Evolutionary conservation across 345 rosid genomes (phyloP), one percentile per base, ranked within the genome.

Genomic region (Syzygium oleosum): DNA sequence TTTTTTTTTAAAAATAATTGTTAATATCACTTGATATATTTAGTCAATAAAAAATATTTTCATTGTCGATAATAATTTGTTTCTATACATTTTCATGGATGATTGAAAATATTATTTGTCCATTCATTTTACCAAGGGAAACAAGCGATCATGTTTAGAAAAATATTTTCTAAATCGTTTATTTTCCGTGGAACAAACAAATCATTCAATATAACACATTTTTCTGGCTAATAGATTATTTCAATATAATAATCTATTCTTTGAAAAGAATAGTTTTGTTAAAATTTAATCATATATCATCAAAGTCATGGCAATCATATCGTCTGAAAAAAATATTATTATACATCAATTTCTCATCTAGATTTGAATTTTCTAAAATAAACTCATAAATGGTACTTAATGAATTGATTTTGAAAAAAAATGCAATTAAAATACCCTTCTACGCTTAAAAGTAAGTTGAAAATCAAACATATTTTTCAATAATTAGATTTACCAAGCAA

Each of bases 241-340:
- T 21, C 27, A 10, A 9, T 25, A 19, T 19, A 3, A 9, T 38
- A 2, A 2, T 73, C 27, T 19, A 3, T 5, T 34, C 10, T 73
- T 19, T 12, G 7, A 38, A 38, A 73, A 10, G 12, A 73, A 73
- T 73, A 73, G 12, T 38, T 22, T 38, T 1, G 1, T 38, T 73
- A 38, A 43, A 2, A 73, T 10, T 38, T 73, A 38, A 73, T 19
- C 7, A 19, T 19, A 34, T 19, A 38, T 38, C 22, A 19, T 73
- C 80, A 9, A 19, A 73, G 80, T 19, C 5, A 38, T 3, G 46
- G 27, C 25, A 21, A 10, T 38, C 12, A 3, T 38, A 9, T 1
- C 0, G 14, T 10, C 0, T 2, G 1, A 11, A 0, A 3, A 5
- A 38, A 19, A 19, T 10, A 38, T 9, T 11, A 9, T 34, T 8